These are phyloP conservation scores for Nemophila menziesii DNA, from an alignment of 257 asterid species.

Conservation along the genomic window DNA sequence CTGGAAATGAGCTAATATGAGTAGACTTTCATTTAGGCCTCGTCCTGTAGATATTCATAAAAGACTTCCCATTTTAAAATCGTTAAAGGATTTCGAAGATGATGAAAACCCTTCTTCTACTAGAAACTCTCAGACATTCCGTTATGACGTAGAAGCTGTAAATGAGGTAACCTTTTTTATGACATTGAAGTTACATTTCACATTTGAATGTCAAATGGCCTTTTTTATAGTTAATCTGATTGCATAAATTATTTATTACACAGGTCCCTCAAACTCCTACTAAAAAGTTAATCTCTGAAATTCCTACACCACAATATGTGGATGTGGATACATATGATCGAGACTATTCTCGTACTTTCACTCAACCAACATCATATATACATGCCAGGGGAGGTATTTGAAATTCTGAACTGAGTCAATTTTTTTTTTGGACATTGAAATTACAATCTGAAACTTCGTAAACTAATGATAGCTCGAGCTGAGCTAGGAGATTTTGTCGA, in stretches of 20 bases:
- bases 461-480: conserved; percentile 63
- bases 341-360: conserved; percentile 85
- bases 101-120: conserved; percentile 78
- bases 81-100: conserved; percentile 92
- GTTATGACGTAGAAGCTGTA: conserved; percentile 66
- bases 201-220: too few relatives aligned
- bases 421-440: conserved; percentile 7
- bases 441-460: conserved; percentile 10
- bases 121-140: conserved; percentile 77
- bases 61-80: conserved; percentile 89
- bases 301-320: conserved; percentile 89
- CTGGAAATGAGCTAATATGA: conserved; percentile 62
- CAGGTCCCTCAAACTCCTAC: conserved; percentile 20
- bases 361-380: conserved; percentile 78
- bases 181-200: too few relatives aligned
- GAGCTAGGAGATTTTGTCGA: conserved; percentile 97
- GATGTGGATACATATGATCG: conserved; percentile 91
- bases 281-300: conserved; percentile 73
- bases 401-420: conserved; percentile 4
- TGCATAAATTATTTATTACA: background rate
- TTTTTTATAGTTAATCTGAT: background rate
- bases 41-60: conserved; percentile 94
- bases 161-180: conserved; percentile 38
- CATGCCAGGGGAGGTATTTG: conserved; percentile 94
- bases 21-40: conserved; percentile 96